phyloP scores from a whole-genome alignment of 2,329 filamentous ascomycete species.

The Penicillium rolfsii region DNA sequence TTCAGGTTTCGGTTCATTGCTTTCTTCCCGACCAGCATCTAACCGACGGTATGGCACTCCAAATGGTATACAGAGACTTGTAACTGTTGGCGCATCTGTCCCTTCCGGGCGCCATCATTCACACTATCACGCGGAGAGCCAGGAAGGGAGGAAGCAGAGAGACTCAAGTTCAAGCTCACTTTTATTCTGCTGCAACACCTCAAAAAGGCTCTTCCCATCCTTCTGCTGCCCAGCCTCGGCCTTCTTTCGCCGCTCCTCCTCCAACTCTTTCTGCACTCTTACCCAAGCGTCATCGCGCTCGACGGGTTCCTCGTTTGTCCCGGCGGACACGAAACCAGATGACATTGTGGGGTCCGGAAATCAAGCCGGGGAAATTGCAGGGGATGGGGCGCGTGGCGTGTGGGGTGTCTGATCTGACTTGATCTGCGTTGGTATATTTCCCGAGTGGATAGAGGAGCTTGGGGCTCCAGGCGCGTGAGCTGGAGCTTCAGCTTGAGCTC shows the following conservation, averaged over 20 bases:
- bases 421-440: constrained; percentile 4
- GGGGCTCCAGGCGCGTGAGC: background rate
- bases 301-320: constrained; percentile 46
- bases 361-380: background rate
- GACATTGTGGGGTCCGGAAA: constrained; percentile 42
- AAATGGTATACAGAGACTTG: background rate
- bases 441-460: constrained; percentile 5
- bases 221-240: constrained; percentile 57
- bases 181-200: constrained; percentile 55
- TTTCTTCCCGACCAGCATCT: background rate
- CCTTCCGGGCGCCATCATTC: background rate
- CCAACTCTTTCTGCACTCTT: constrained; percentile 49
- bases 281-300: constrained; percentile 50
- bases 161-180: constrained; percentile 40
- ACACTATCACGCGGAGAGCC: constrained; percentile 1
- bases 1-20: background rate
- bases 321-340: constrained; percentile 51
- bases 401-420: background rate
- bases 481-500: constrained; percentile 9
- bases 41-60: background rate
- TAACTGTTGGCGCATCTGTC: background rate
- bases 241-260: constrained; percentile 50
- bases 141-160: background rate
- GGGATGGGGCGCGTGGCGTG: background rate
- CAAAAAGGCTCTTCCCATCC: constrained; percentile 54